phyloP scores from a whole-genome alignment of 73 alveolate genomes.

The Stentor roeselii region DNA sequence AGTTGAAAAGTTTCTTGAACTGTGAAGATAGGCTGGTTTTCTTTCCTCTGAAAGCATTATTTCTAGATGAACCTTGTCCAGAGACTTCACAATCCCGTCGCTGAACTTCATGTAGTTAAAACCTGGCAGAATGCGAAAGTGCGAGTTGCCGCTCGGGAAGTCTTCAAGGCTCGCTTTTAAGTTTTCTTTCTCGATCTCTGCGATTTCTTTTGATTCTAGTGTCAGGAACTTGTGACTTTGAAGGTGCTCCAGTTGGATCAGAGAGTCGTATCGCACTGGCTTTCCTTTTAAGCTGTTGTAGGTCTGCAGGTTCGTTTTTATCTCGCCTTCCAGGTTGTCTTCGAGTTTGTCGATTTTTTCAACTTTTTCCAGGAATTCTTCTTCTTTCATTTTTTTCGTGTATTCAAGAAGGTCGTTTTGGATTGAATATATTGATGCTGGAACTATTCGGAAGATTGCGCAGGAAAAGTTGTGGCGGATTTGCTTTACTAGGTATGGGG shows the following conservation, averaged over 20 bases:
- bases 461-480: not conserved
- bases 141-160: constrained; percentile 37
- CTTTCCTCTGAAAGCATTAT: not conserved
- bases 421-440: not conserved
- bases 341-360: not conserved
- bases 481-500: constrained; percentile 4
- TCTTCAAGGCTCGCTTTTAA: constrained; percentile 39
- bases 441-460: not conserved
- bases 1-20: not conserved
- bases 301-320: constrained; percentile 22
- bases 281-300: not conserved
- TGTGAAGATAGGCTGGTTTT: not conserved
- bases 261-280: not conserved
- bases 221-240: constrained; percentile 24
- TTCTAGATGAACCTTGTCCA: constrained; percentile 18
- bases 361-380: not conserved
- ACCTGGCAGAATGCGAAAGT: constrained; percentile 34
- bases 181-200: constrained; percentile 45
- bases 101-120: constrained; percentile 20
- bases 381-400: not conserved
- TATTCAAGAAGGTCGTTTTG: not conserved
- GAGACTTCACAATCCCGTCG: constrained; percentile 17
- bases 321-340: not conserved
- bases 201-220: not conserved
- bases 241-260: constrained; percentile 27